These are phyloP conservation scores for Rhipidocladum racemiflorum DNA, from an alignment of 176 grass and related monocot species.

Conservation along the genomic window DNA sequence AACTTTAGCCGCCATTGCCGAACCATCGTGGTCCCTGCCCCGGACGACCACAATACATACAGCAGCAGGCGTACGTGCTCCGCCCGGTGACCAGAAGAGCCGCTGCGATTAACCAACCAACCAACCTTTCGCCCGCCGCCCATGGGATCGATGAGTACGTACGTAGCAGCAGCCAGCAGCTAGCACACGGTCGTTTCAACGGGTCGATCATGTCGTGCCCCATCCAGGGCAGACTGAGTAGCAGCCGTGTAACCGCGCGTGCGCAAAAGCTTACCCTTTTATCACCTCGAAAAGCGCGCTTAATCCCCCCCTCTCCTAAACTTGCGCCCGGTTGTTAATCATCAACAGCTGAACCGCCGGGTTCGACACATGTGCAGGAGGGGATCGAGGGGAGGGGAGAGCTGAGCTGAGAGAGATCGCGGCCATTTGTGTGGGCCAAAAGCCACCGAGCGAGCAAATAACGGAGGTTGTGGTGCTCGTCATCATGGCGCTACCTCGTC, in stretches of 20 bases:
- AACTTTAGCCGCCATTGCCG: background rate
- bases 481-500: conserved; percentile 38
- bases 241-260: conserved; percentile 26
- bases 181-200: conserved; percentile 21
- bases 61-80: no score
- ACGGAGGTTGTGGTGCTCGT: conserved; percentile 32
- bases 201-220: conserved; percentile 38
- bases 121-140: background rate
- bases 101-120: background rate
- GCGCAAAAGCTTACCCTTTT: conserved; percentile 39
- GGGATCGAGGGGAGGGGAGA: background rate
- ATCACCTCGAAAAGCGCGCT: conserved; percentile 22
- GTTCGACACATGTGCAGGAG: background rate
- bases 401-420: background rate
- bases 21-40: background rate
- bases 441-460: background rate
- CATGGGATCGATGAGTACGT: background rate
- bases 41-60: background rate
- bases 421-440: conserved; percentile 31
- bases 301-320: conserved; percentile 32
- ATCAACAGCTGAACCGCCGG: background rate
- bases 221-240: background rate
- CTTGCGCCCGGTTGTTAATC: conserved; percentile 22
- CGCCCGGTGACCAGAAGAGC: background rate
- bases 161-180: no score